Conservation (phyloP, 345 rosid genomes). For the Clausena lansium region DNA sequence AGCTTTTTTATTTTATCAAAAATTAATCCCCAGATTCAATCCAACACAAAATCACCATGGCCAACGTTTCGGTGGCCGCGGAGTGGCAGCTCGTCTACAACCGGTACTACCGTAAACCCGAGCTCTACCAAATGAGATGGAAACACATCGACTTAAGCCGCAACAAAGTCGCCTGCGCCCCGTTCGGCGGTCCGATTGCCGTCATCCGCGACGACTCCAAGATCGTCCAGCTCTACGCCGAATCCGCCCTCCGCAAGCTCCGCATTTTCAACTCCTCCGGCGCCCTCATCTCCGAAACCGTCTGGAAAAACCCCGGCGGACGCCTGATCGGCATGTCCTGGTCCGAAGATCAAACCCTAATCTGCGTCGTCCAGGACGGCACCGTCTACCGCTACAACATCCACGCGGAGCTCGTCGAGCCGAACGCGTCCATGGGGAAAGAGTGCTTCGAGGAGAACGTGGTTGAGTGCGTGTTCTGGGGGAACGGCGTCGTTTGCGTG, state of each 20-base stretch:
- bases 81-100: constrained; percentile 95
- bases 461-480: constrained; percentile 89
- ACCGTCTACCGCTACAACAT: constrained; percentile 79
- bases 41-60: constrained; percentile 35
- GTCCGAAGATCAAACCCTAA: constrained; percentile 84
- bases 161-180: constrained; percentile 91
- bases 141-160: constrained; percentile 80
- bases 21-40: neutral
- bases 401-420: constrained; percentile 73
- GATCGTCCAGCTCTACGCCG: constrained; percentile 95
- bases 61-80: constrained; percentile 91
- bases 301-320: constrained; percentile 95
- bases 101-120: constrained; percentile 86
- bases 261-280: constrained; percentile 96
- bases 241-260: constrained; percentile 93
- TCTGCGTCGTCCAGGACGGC: constrained; percentile 89
- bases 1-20: too few species aligned
- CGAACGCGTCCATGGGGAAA: constrained; percentile 66
- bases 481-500: constrained; percentile 82
- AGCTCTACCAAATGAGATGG: constrained; percentile 87
- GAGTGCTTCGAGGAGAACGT: constrained; percentile 94
- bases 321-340: constrained; percentile 91
- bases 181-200: constrained; percentile 91
- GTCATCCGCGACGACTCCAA: constrained; percentile 96
- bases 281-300: constrained; percentile 65